phyloP scores from a whole-genome alignment of 1,284 basidiomycete genomes.

The Cryptococcus sp. region DNA sequence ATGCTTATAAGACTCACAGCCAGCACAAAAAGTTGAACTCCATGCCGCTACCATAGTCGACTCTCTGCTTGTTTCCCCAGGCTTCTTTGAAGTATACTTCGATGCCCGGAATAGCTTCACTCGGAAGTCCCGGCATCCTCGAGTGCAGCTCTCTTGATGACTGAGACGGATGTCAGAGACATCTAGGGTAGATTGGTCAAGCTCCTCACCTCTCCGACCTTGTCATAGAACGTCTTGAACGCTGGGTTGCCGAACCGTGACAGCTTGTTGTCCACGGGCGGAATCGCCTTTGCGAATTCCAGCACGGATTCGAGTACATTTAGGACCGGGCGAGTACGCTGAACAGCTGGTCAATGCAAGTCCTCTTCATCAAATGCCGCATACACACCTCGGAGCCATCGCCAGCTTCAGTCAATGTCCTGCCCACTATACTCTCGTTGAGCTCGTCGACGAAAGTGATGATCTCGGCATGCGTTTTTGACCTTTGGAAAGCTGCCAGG shows the following conservation, averaged over 20 bases:
- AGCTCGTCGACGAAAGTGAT: conserved; percentile 72
- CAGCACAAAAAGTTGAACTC: conserved; percentile 97
- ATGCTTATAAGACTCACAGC: conserved; percentile 65
- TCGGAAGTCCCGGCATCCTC: conserved; percentile 61
- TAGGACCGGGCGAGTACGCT: conserved; percentile 69
- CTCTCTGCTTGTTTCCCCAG: conserved; percentile 89
- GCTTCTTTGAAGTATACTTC: conserved; percentile 79
- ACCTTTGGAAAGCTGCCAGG: conserved; percentile 77
- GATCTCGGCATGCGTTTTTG: conserved; percentile 69
- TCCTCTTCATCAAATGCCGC: neutral
- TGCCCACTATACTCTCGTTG: conserved; percentile 74
- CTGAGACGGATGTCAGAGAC: conserved; percentile 15
- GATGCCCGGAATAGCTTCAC: conserved; percentile 66
- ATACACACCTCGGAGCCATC: conserved; percentile 60
- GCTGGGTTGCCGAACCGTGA: conserved; percentile 98
- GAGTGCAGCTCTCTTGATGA: conserved; percentile 55
- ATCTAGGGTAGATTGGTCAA: neutral
- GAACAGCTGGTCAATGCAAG: conserved; percentile 15
- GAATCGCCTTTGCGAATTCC: conserved; percentile 66
- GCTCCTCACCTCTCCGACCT: conserved; percentile 64
- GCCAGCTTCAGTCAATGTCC: conserved; percentile 71
- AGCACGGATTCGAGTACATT: conserved; percentile 69
- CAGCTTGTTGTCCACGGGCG: conserved; percentile 84
- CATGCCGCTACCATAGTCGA: conserved; percentile 99
- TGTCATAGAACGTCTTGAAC: conserved; percentile 88